Conservation (phyloP, 805 yeast genomes). For the Jamesozyma lodderae region DNA sequence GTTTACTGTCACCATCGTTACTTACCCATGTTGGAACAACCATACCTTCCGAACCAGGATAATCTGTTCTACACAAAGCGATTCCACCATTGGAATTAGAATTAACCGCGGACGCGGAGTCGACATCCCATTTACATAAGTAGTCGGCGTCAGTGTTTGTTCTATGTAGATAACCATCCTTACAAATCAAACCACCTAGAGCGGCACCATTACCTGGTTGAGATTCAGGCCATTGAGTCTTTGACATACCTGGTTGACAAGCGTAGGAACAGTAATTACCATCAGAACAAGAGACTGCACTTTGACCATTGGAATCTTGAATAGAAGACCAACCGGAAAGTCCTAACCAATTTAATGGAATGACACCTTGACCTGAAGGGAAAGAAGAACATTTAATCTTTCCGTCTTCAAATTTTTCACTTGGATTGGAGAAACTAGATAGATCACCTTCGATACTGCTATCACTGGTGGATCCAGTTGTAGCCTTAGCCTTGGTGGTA, state of each 20-base stretch:
- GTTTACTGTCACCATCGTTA: constrained; percentile 62
- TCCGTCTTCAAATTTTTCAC: constrained; percentile 58
- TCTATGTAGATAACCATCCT: constrained; percentile 75
- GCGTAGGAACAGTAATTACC: constrained; percentile 96
- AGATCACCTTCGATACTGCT: constrained; percentile 46
- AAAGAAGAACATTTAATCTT: constrained; percentile 55
- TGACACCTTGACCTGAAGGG: constrained; percentile 70
- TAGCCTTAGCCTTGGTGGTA: constrained; percentile 10
- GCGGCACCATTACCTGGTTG: constrained; percentile 90
- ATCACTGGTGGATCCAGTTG: constrained; percentile 23
- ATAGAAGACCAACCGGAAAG: constrained; percentile 43
- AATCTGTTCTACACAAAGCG: constrained; percentile 95
- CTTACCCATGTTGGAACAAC: constrained; percentile 79
- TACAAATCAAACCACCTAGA: constrained; percentile 87
- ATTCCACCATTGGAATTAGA: constrained; percentile 53
- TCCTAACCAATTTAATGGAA: constrained; percentile 48
- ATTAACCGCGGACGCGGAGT: constrained; percentile 59
- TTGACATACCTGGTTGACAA: constrained; percentile 97
- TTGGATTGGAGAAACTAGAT: constrained; percentile 44
- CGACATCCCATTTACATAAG: constrained; percentile 83
- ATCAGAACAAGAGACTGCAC: constrained; percentile 60
- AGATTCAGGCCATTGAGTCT: constrained; percentile 89
- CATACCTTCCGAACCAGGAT: constrained; percentile 99
- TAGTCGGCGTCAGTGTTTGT: constrained; percentile 56
- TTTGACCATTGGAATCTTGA: constrained; percentile 39